These are phyloP conservation scores for Leucosporidium creatinivorum DNA, from an alignment of 768 basidiomycete genomes.

Conservation along the genomic window DNA sequence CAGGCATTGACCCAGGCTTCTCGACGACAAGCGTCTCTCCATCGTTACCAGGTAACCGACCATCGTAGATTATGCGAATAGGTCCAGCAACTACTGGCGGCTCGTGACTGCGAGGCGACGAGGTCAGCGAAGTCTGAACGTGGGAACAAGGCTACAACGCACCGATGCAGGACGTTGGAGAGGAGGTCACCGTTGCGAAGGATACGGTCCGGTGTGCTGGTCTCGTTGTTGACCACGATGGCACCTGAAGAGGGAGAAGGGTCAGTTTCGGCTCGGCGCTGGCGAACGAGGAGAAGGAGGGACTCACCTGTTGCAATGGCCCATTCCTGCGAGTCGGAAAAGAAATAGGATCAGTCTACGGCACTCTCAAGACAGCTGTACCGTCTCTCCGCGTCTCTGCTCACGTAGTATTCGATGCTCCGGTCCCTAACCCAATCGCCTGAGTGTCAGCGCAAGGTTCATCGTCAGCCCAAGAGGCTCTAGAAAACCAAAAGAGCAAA, in stretches of 20 bases:
- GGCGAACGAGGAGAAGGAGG: too few relatives aligned
- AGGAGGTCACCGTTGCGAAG: slow-evolving; percentile 67
- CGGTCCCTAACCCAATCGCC: slow-evolving; percentile 30
- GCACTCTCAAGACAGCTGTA: neutral
- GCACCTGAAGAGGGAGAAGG: slow-evolving; percentile 78
- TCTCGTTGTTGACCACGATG: slow-evolving; percentile 86
- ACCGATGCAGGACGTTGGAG: slow-evolving; percentile 34
- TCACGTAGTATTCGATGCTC: slow-evolving; percentile 28
- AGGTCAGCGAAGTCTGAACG: neutral
- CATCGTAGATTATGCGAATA: slow-evolving; percentile 62
- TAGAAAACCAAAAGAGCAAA: slow-evolving; percentile 1
- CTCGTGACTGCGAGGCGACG: slow-evolving; percentile 53
- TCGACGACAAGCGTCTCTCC: slow-evolving; percentile 80
- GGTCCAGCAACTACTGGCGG: slow-evolving; percentile 83
- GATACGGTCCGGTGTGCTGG: slow-evolving; percentile 70
- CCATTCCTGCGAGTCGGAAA: slow-evolving; percentile 22
- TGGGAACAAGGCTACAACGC: neutral
- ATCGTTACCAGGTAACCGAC: slow-evolving; percentile 47
- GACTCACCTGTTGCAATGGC: slow-evolving; percentile 29
- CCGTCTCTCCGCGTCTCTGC: neutral
- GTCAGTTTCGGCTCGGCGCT: slow-evolving; percentile 38
- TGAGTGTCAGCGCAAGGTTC: slow-evolving; percentile 4
- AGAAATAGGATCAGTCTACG: neutral
- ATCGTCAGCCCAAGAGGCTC: neutral
- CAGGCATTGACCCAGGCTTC: slow-evolving; percentile 92